These are phyloP conservation scores for Pythium apleroticum DNA, from an alignment of 352 stramenopile genomes.

Conservation along the genomic window DNA sequence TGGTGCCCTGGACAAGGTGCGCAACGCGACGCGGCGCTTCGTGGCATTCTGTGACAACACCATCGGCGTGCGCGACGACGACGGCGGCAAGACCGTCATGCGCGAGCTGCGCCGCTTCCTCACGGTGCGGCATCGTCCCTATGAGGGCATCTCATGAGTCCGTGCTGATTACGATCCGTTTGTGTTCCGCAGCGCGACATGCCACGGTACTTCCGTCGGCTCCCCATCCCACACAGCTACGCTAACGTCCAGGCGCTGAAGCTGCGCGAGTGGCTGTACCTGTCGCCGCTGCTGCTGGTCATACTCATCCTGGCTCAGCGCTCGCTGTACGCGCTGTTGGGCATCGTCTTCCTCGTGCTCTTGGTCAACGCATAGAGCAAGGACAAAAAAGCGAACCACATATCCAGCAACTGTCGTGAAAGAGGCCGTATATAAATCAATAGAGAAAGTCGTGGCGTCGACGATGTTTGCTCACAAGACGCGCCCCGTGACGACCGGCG, in stretches of 20 bases:
- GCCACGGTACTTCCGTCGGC: conserved; percentile 27
- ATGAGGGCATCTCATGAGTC: not conserved
- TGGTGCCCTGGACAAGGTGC: conserved; percentile 26
- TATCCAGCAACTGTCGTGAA: too few relatives aligned
- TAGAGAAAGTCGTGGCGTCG: not conserved
- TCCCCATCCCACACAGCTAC: conserved; percentile 20
- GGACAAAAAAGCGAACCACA: too few relatives aligned
- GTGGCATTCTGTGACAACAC: conserved; percentile 27
- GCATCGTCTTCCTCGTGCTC: conserved; percentile 24
- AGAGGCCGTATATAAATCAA: not conserved
- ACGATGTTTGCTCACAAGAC: not conserved
- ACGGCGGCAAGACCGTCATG: conserved; percentile 21
- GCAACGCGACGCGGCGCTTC: conserved; percentile 20
- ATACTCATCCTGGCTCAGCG: conserved; percentile 15
- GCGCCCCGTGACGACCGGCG: not conserved
- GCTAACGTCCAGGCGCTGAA: conserved; percentile 9
- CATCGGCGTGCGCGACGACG: conserved; percentile 23
- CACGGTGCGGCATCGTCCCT: conserved; percentile 2
- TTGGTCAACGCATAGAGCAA: conserved; percentile 22
- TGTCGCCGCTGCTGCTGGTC: conserved; percentile 23
- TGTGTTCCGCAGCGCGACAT: conserved; percentile 20
- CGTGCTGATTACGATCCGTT: not conserved
- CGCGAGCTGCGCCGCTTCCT: conserved; percentile 28
- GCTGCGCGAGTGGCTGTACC: conserved; percentile 23
- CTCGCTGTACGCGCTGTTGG: conserved; percentile 17